A percentile compares a stretch with the other conserved stretches of the same genome.
Evolutionary conservation across 2,329 filamentous ascomycete genomes (phyloP).

Genomic region (Pseudopyricularia cyperi): DNA sequence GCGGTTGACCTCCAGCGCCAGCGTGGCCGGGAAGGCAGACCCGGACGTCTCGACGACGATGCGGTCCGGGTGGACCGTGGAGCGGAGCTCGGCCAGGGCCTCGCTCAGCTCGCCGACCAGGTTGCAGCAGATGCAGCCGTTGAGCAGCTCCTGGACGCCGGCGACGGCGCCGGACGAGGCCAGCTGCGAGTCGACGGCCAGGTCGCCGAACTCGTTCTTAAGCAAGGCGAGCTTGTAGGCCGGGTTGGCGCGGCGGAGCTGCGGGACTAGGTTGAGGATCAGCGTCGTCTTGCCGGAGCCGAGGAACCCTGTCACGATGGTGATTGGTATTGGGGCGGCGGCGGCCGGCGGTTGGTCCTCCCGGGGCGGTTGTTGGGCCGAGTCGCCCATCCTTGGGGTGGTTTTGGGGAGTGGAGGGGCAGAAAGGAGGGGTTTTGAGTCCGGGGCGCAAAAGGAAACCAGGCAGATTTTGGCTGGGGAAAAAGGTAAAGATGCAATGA

Average conservation of each 20-base stretch:
- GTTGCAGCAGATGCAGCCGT: slow-evolving; percentile 98
- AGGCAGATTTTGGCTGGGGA: too few relatives aligned
- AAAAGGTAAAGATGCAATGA: too few relatives aligned
- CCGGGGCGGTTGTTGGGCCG: background rate
- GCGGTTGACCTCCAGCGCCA: slow-evolving; percentile 83
- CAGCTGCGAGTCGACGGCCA: slow-evolving; percentile 87
- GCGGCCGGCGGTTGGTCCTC: background rate
- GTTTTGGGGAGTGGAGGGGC: background rate
- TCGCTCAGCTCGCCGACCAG: slow-evolving; percentile 81
- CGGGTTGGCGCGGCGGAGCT: slow-evolving; percentile 61
- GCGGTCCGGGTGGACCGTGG: slow-evolving; percentile 49
- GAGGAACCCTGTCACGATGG: slow-evolving; percentile 90
- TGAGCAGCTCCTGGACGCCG: slow-evolving; percentile 83
- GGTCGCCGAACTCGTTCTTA: slow-evolving; percentile 96
- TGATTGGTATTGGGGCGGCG: slow-evolving; percentile 64
- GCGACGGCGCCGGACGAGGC: slow-evolving; percentile 72
- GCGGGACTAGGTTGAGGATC: slow-evolving; percentile 84
- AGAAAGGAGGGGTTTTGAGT: background rate
- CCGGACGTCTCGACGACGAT: slow-evolving; percentile 93
- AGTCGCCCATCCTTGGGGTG: background rate
- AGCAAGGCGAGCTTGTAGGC: slow-evolving; percentile 81
- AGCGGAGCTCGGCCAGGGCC: slow-evolving; percentile 62
- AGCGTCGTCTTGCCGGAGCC: slow-evolving; percentile 94
- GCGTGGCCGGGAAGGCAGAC: slow-evolving; percentile 73
- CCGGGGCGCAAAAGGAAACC: background rate